A percentile compares a stretch with the other conserved stretches of the same genome.
phyloP scores from a whole-genome alignment of 1,139 yeast species.

The Diutina rugosa region DNA sequence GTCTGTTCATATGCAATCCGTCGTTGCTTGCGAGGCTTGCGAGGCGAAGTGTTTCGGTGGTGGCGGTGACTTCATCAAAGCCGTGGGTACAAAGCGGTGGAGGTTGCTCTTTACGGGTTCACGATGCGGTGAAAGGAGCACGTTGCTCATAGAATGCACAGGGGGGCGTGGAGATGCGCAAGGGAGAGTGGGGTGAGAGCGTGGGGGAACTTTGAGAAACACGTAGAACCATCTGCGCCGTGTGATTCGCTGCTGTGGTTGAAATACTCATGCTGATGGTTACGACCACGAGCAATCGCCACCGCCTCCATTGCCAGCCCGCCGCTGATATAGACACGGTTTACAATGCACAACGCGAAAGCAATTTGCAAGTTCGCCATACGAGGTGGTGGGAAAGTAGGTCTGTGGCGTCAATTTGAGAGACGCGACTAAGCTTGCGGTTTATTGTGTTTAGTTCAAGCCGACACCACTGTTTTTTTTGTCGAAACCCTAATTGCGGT shows the following conservation, averaged over 20 bases:
- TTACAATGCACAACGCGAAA: neutral
- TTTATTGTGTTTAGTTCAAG: neutral
- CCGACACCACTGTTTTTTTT: neutral
- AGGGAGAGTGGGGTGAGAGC: neutral
- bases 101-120: neutral
- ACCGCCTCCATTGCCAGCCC: neutral
- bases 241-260: neutral
- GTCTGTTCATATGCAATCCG: neutral
- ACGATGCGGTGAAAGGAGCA: neutral
- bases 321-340: neutral
- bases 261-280: neutral
- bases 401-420: neutral
- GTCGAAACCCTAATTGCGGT: neutral
- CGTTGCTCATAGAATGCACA: neutral
- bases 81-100: neutral
- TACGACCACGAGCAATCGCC: neutral
- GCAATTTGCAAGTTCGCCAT: neutral
- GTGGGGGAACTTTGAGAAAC: neutral
- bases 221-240: neutral
- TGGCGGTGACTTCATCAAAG: neutral
- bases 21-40: neutral
- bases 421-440: neutral
- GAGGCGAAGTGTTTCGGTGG: neutral
- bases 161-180: neutral
- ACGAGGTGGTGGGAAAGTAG: neutral